Evolutionary conservation across 2,329 filamentous ascomycete genomes (phyloP).

Genomic region (Trichoderma atrobrunneum): DNA sequence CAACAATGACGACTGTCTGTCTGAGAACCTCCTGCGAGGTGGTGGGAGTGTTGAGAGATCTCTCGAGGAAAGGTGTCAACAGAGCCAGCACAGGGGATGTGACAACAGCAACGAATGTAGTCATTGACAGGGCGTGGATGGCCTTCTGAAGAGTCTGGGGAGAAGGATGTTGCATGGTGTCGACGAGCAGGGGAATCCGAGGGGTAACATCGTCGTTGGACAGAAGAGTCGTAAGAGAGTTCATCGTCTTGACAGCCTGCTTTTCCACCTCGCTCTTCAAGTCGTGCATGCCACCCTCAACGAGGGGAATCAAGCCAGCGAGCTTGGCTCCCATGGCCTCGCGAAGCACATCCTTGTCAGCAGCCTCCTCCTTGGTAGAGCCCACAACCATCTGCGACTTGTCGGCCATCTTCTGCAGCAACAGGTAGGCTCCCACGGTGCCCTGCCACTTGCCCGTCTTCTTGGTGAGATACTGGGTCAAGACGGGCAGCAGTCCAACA

Average conservation of each 20-base stretch:
- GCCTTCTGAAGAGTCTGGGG: conserved; percentile 87
- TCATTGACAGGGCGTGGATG: conserved; percentile 93
- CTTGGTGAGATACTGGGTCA: conserved; percentile 74
- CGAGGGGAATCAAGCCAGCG: conserved; percentile 82
- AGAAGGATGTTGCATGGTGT: conserved; percentile 93
- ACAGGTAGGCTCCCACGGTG: conserved; percentile 77
- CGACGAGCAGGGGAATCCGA: conserved; percentile 85
- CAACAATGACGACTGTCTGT: conserved; percentile 92
- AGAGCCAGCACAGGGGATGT: conserved; percentile 93
- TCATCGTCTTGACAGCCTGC: conserved; percentile 91
- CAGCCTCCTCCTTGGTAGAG: conserved; percentile 74
- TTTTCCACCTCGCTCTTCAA: conserved; percentile 86
- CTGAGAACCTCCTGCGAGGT: conserved; percentile 93
- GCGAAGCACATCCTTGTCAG: conserved; percentile 83
- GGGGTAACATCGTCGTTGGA: conserved; percentile 97
- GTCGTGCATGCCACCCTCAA: conserved; percentile 94
- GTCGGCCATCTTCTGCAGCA: conserved; percentile 91
- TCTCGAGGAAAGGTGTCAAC: conserved; percentile 89
- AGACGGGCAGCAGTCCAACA: conserved; percentile 72
- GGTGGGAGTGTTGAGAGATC: conserved; percentile 84
- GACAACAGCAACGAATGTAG: conserved; percentile 96
- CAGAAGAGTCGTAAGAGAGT: conserved; percentile 79
- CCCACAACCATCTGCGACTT: conserved; percentile 86
- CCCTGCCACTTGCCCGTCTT: conserved; percentile 96
- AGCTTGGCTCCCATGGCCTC: conserved; percentile 87